A percentile compares a stretch with the other conserved stretches of the same genome.
Conservation (phyloP, 169 alveolate genomes). For the Plasmodium gonderi region DNA sequence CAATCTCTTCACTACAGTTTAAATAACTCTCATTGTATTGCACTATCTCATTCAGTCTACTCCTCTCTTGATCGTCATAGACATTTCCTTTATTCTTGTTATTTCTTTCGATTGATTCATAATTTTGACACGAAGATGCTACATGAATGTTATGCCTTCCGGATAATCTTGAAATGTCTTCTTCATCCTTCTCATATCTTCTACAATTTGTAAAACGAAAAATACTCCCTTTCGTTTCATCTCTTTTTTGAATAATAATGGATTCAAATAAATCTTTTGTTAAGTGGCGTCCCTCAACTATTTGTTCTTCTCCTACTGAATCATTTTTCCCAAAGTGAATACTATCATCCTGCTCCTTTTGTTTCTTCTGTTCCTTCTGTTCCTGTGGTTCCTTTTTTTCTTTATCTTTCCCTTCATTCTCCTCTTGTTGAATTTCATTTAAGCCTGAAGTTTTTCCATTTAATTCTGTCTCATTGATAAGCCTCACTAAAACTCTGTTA, state of each 20-base stretch:
- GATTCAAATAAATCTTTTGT: not conserved
- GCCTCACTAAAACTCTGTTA: conserved; percentile 13
- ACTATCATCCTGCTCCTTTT: too few relatives aligned
- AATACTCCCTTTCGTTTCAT: not conserved
- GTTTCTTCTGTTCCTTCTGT: too few relatives aligned
- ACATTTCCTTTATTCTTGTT: not conserved
- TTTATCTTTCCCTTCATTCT: too few relatives aligned
- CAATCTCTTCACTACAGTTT: not conserved
- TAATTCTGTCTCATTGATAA: not conserved
- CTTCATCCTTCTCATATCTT: not conserved
- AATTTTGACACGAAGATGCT: not conserved
- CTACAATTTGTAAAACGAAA: not conserved
- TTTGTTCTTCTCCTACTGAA: not conserved
- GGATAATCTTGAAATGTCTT: not conserved
- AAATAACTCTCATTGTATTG: not conserved
- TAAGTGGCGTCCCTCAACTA: not conserved
- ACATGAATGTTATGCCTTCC: not conserved
- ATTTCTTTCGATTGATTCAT: not conserved
- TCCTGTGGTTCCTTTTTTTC: too few relatives aligned
- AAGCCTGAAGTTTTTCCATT: too few relatives aligned
- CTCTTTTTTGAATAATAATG: not conserved
- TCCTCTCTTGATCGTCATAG: not conserved
- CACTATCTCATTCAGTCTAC: not conserved
- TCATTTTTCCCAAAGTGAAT: not conserved
- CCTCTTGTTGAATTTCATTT: too few relatives aligned